These are phyloP conservation scores for Pezicula rhizophila DNA, from an alignment of 2,329 filamentous ascomycete genomes.

Conservation along the genomic window DNA sequence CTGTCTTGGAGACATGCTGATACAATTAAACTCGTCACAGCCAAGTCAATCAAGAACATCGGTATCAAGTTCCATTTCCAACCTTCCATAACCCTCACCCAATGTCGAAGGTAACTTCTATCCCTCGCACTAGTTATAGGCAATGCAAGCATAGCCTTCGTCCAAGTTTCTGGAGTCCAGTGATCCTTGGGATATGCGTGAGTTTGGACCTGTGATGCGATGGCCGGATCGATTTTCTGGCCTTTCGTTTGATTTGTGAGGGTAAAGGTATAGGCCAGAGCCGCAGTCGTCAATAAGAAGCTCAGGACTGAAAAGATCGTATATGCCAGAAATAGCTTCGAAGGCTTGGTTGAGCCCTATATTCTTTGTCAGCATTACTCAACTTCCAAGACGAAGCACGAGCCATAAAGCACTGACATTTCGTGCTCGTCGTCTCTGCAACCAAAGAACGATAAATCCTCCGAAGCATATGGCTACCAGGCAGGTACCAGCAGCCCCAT, in stretches of 20 bases:
- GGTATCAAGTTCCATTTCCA: constrained; percentile 15
- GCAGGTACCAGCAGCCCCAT: constrained; percentile 12
- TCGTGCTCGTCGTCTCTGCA: constrained; percentile 1
- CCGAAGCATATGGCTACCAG: constrained; percentile 12
- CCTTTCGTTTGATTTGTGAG: constrained; percentile 10
- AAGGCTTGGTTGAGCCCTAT: constrained; percentile 5
- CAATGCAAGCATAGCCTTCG: constrained; percentile 9
- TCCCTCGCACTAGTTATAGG: constrained; percentile 5
- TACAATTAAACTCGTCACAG: constrained; percentile 6
- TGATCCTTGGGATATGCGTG: constrained; percentile 9
- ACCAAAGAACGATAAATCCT: constrained; percentile 8
- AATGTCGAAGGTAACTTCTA: constrained; percentile 6
- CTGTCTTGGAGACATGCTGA: background rate
- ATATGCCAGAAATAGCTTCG: constrained; percentile 6
- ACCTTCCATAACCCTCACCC: constrained; percentile 12
- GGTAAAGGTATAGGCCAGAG: constrained; percentile 11
- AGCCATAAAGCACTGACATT: constrained; percentile 1
- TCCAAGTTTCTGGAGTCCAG: constrained; percentile 15
- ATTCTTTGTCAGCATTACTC: background rate
- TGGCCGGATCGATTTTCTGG: constrained; percentile 4
- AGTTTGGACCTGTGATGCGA: constrained; percentile 7
- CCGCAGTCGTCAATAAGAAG: constrained; percentile 7
- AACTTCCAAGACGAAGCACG: background rate
- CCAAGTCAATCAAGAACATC: constrained; percentile 10
- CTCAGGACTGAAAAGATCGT: constrained; percentile 10